Evolutionary conservation across 352 stramenopile genomes (phyloP), one percentile per base, ranked within the genome.

Genomic region (Thalassiosira exigua): DNA sequence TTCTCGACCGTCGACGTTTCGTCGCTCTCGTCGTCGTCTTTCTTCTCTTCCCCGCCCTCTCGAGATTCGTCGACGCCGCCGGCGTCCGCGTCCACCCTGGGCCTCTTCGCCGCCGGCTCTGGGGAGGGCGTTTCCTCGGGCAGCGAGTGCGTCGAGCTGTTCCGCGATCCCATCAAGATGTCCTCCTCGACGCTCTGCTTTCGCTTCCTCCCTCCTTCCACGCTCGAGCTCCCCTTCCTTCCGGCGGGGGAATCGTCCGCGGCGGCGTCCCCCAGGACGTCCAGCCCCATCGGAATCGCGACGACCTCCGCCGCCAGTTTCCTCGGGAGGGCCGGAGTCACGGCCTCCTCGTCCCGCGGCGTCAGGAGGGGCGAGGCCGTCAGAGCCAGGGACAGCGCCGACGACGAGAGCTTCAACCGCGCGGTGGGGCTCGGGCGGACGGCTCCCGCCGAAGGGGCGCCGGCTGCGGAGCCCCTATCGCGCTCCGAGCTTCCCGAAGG

Each of bases 81-180:
- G 30, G 17, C 50, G 4, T n/a, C 3, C 30, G 3, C 19, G 30
- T 30, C 21, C 1, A 57, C 9, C 19, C 36, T 57, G 11, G 9
- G 32, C 27, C 39, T 64, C 22, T 44, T 39, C 26, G 39, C 27
- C 1, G 17, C 3, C 54, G 12, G 26, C 39, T 52, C 54, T 3
- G 4, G 19, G 24, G 30, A 24, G 7, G n/a, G 30, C 21, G 27
- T 17, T 11, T 27, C 32, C n/a, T 12, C 14, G 17, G 24, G 3
- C 22, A 64, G 12, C 11, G 21, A 52, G 27, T 19, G 26, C 26
- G 29, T 42, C 53, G 53, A 62, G 36, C 53, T 62, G 36, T 62
- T 33, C 26, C 53, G 32, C 12, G 52, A 60, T 53, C 52, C 52
- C 52, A 60, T 60, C 14, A 60, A 60, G 21, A 60, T 60, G 29